Evolutionary conservation across 1,139 yeast genomes (phyloP).

Genomic region (Magnusiomyces suaveolens): DNA sequence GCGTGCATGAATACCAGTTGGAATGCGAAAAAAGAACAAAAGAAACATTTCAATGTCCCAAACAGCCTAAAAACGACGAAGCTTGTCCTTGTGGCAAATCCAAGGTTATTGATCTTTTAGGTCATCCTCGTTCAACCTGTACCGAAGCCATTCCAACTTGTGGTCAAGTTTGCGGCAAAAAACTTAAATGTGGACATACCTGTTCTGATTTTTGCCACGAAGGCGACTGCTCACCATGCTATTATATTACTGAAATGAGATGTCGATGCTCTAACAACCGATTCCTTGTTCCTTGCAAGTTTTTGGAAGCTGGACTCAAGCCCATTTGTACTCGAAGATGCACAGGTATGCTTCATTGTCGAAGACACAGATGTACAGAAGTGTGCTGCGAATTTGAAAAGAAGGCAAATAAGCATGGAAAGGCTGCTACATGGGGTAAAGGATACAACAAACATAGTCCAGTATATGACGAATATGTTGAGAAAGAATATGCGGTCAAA

Average conservation of each 20-base stretch:
- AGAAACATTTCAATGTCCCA: constrained; percentile 46
- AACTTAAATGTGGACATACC: constrained; percentile 57
- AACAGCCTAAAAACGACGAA: constrained; percentile 47
- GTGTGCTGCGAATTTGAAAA: constrained; percentile 65
- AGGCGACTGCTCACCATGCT: constrained; percentile 66
- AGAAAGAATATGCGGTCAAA: constrained; percentile 2
- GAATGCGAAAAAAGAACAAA: constrained; percentile 48
- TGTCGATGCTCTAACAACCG: constrained; percentile 46
- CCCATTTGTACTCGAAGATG: constrained; percentile 73
- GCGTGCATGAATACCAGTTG: constrained; percentile 49
- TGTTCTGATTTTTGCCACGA: constrained; percentile 67
- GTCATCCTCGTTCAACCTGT: constrained; percentile 46
- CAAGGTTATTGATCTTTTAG: constrained; percentile 33
- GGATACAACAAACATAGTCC: constrained; percentile 23
- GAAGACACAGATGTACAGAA: constrained; percentile 65
- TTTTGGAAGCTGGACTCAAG: constrained; percentile 39
- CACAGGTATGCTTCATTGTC: constrained; percentile 64
- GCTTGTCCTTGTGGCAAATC: constrained; percentile 74
- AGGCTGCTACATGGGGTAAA: constrained; percentile 35
- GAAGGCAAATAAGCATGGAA: constrained; percentile 31
- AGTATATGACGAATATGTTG: constrained; percentile 2
- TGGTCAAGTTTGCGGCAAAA: constrained; percentile 52
- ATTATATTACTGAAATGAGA: constrained; percentile 34
- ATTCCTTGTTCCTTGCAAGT: constrained; percentile 55
- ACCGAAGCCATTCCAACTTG: constrained; percentile 70